Percentiles rank a stretch among this genome's conserved stretches.
These are phyloP conservation scores for Populus pruinosa DNA, from an alignment of 345 rosid species.

Conservation along the genomic window DNA sequence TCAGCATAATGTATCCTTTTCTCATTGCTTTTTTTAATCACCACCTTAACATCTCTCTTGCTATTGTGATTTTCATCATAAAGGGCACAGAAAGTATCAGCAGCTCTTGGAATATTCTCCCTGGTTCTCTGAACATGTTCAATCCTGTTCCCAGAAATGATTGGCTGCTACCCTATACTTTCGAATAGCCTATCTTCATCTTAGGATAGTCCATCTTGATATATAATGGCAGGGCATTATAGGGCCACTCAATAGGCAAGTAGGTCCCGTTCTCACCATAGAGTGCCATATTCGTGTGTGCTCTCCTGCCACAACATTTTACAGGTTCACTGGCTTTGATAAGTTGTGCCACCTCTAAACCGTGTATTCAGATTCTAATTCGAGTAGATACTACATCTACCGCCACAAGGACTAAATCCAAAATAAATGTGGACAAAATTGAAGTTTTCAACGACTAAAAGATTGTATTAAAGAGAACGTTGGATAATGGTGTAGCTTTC, in stretches of 20 bases:
- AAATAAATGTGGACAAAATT: background rate
- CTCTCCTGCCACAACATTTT: conserved; percentile 6
- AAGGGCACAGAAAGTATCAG: background rate
- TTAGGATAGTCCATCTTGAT: background rate
- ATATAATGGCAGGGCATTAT: background rate
- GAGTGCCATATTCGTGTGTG: background rate
- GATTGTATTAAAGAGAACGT: background rate
- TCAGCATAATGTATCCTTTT: background rate
- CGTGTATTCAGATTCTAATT: background rate
- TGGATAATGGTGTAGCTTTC: too few species aligned
- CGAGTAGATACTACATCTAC: background rate
- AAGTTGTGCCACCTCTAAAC: background rate
- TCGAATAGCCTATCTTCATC: conserved; percentile 2
- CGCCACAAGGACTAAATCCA: background rate
- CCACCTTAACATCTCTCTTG: background rate
- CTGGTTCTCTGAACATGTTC: background rate
- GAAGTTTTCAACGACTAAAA: too few species aligned
- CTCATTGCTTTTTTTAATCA: background rate
- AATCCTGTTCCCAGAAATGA: background rate
- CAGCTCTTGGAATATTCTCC: conserved; percentile 1
- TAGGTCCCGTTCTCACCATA: background rate
- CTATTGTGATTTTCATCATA: background rate
- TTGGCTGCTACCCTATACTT: background rate
- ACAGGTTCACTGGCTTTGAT: background rate
- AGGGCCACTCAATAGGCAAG: background rate